Base-by-base conservation (phyloP, 2,329 filamentous ascomycete species). In the Ophiostoma angusticollis region DNA sequence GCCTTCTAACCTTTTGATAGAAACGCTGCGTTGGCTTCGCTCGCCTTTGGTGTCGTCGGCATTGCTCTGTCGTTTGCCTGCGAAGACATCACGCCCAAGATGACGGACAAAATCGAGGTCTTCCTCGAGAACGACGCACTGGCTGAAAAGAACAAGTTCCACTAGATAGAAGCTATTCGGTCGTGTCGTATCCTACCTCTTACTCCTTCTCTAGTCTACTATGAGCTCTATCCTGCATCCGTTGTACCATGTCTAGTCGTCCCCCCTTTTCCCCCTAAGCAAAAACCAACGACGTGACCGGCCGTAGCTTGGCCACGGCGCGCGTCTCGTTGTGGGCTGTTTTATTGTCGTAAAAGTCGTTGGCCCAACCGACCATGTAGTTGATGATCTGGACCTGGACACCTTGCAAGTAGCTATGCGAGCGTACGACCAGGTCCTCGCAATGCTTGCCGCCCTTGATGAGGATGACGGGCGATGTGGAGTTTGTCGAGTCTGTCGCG, bases 361-460 rank as follows among this genome's bases (percentile, higher is more conserved):
- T 55, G 4, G 72, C 65, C 71, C 71, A 76, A n/a, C 52, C 52
- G 45, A 61, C 63, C 33, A 77, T 62, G 53, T 70, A 63, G 12
- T 52, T 53, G 4, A 74, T 53, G 48, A 67, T 61, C 14, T 57
- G 56, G 42, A 65, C 56, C 42, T 71, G 63, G 2, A 68, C 61
- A n/a, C 51, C 52, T 45, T 61, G 51, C 1, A 64, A 58, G 0
- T 63, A 64, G 0, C 54, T 54, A 51, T 74, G 73, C 17, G 53
- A 61, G 3, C 45, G 46, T 48, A 72, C 72, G 31, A 42, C 47
- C 25, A 65, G 48, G 53, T 78, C 74, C 16, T 64, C 67, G 51
- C 71, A 74, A 50, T 78, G 74, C 31, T 66, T 63, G 0, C 63
- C 68, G 3, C 62, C 64, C 1, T 66, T 63, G 32, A 78, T 67